Base-by-base conservation (phyloP, 805 yeast genomes). In the Blastobotrys attinorum region DNA sequence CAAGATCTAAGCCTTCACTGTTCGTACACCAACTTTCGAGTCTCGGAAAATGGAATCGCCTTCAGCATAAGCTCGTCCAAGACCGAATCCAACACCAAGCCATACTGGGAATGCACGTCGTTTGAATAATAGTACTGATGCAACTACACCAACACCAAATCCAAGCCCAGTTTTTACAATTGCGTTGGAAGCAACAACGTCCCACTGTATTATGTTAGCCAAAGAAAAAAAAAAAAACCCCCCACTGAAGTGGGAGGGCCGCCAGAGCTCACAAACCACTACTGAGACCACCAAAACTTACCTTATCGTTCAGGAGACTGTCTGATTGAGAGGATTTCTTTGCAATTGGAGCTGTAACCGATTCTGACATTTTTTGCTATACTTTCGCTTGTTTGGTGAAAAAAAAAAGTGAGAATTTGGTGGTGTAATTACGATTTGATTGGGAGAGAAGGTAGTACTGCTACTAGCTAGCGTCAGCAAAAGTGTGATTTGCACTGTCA, bases 81-180 rank as follows among this genome's bases (percentile, higher is more conserved):
- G 75, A 54, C 99, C 99, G 59, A 92, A 90, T 31, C 99, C 99
- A 52, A 88, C 69, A 53, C 98, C 98, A 49, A 90, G 67, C 95
- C 97, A 89, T 35, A 90, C 97, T 44, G 98, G 98, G 79, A 88
- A 92, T 7, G 96, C 75, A 67, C 97, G 81, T 73, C 97, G 85
- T 65, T 76, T 86, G 73, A 92, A 92, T 46, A 92, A 68, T 47
- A 92, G 67, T 36, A 89, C 94, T 6, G 96, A 86, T 37, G 94
- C 84, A 47, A 90, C 75, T 27, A 92, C 95, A 67, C 99, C 99
- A 37, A 82, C 92, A 52, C 97, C 97, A 55, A 92, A 81, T 40
- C 99, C 99, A 51, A 92, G 75, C 16, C 96, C 96, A 56, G 96
- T 83, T 67, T 92, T 92, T 55, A 92, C 95, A 51, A 92, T 71